A percentile compares a stretch with the other conserved stretches of the same genome.
phyloP scores from a whole-genome alignment of 2,329 filamentous ascomycete genomes.

The Epichloe coenophiala region DNA sequence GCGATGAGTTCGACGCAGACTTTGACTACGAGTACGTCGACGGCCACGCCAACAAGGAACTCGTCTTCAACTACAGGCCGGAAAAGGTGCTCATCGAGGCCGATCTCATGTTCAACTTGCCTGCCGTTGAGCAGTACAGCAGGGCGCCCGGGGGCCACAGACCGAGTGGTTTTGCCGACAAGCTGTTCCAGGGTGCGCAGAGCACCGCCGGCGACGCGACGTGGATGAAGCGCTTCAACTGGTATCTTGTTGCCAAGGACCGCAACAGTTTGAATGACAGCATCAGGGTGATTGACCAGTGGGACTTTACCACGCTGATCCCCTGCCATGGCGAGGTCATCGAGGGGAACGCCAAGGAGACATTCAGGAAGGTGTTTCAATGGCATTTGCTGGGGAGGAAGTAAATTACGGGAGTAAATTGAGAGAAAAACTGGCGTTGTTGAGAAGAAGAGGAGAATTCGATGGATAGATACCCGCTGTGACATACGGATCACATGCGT shows the following conservation, averaged over 20 bases:
- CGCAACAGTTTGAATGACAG: conserved; percentile 57
- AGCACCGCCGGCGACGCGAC: conserved; percentile 50
- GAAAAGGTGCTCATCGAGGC: conserved; percentile 72
- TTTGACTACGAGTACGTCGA: conserved; percentile 80
- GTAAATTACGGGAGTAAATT: not conserved
- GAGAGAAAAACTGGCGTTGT: not conserved
- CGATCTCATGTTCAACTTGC: conserved; percentile 85
- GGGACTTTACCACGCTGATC: conserved; percentile 77
- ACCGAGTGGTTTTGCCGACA: conserved; percentile 24
- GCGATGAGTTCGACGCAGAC: conserved; percentile 69
- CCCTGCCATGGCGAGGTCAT: conserved; percentile 91
- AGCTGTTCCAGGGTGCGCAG: conserved; percentile 40
- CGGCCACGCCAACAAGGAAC: conserved; percentile 68
- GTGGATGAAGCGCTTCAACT: conserved; percentile 68
- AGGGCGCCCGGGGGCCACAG: conserved; percentile 33
- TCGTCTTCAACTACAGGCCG: conserved; percentile 76
- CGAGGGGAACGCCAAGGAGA: conserved; percentile 55
- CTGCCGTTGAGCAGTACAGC: conserved; percentile 77
- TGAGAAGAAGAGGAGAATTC: too few species aligned
- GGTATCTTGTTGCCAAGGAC: conserved; percentile 59
- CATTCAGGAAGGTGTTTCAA: conserved; percentile 65
- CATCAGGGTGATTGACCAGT: conserved; percentile 53
- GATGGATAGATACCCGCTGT: too few species aligned
- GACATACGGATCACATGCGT: too few species aligned
- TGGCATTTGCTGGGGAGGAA: conserved; percentile 56